These are phyloP conservation scores for Pichia cactophila DNA, from an alignment of 1,139 yeast genomes.

Conservation along the genomic window DNA sequence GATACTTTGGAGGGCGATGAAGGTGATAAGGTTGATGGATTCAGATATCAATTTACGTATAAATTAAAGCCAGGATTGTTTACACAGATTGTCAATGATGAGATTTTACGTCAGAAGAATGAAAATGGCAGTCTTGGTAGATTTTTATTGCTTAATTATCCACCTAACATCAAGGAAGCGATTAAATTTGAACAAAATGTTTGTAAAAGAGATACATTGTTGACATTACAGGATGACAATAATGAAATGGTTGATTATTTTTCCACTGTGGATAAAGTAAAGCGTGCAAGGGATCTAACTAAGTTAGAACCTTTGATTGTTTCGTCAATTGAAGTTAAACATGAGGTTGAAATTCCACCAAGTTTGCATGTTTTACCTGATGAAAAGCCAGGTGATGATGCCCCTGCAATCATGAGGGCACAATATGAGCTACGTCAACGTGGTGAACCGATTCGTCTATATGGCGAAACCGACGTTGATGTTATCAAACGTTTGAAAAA, in stretches of 20 bases:
- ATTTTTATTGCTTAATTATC: constrained; percentile 46
- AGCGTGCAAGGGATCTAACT: constrained; percentile 21
- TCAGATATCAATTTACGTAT: constrained; percentile 27
- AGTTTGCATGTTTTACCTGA: constrained; percentile 1
- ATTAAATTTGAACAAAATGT: constrained; percentile 54
- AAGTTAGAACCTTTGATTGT: constrained; percentile 10
- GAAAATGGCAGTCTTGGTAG: constrained; percentile 37
- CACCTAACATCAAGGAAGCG: constrained; percentile 54
- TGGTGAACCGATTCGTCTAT: constrained; percentile 21
- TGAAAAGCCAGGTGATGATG: constrained; percentile 11
- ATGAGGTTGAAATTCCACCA: background rate
- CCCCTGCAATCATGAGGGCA: constrained; percentile 17
- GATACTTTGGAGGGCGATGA: constrained; percentile 22
- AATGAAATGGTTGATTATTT: constrained; percentile 47
- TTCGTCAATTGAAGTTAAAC: background rate
- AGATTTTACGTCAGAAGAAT: constrained; percentile 31
- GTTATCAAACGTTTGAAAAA: constrained; percentile 29
- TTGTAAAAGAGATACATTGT: constrained; percentile 35
- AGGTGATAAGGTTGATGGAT: constrained; percentile 20
- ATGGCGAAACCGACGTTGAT: constrained; percentile 25
- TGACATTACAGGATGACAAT: constrained; percentile 19
- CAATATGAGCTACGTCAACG: constrained; percentile 25
- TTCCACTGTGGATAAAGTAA: constrained; percentile 47
- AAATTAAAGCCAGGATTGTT: constrained; percentile 50
- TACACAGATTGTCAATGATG: constrained; percentile 48